These are phyloP conservation scores for Trichoderma citrinoviride DNA, from an alignment of 2,329 filamentous ascomycete species.

Conservation along the genomic window DNA sequence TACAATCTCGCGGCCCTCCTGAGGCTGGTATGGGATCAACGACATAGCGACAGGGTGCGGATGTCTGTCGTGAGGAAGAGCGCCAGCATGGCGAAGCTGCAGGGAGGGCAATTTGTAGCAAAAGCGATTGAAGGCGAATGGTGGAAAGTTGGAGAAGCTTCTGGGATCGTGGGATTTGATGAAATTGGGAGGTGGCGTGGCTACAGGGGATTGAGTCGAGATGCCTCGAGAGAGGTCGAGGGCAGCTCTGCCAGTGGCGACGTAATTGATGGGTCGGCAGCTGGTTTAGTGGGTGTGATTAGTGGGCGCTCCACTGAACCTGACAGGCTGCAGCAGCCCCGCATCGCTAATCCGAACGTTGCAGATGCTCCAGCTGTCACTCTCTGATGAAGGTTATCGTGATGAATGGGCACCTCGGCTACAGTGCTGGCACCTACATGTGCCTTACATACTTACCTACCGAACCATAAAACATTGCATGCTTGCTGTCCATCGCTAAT, in stretches of 20 bases:
- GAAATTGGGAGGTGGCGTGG: background rate
- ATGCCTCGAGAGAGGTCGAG: background rate
- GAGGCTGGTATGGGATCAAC: constrained; percentile 71
- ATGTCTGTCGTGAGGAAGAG: constrained; percentile 24
- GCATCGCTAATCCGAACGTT: background rate
- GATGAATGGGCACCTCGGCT: no score
- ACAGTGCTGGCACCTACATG: no score
- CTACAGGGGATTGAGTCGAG: background rate
- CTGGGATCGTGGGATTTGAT: background rate
- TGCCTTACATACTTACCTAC: no score
- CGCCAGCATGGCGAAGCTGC: constrained; percentile 23
- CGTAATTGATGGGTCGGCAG: background rate
- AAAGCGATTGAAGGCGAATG: background rate
- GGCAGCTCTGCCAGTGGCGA: background rate
- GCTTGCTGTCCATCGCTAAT: no score
- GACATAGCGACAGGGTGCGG: constrained; percentile 48
- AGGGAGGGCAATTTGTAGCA: background rate
- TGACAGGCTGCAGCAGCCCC: constrained; percentile 7
- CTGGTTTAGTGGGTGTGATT: background rate
- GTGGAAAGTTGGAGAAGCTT: constrained; percentile 12
- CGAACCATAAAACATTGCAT: no score
- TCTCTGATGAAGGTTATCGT: no score
- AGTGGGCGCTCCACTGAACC: background rate
- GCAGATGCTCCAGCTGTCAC: no score
- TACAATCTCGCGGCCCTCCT: constrained; percentile 74